These are phyloP conservation scores for Mycothermus thermophilus DNA, from an alignment of 495 filamentous ascomycete genomes.

Conservation along the genomic window DNA sequence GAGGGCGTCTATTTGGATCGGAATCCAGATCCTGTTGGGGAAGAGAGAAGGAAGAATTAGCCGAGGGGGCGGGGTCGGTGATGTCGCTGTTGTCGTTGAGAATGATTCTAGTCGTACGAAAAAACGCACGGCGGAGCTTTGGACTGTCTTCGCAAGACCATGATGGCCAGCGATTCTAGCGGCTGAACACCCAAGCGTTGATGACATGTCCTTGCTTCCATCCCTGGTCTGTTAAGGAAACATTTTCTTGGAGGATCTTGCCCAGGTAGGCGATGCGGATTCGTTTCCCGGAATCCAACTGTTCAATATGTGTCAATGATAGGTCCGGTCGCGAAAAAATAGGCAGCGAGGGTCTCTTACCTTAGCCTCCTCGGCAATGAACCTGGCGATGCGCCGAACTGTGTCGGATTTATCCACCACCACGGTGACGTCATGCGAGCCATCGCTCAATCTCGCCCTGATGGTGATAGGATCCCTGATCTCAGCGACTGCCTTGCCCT, in stretches of 20 bases:
- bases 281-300: conserved; percentile 39
- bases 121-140: too few relatives aligned
- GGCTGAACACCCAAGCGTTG: conserved; percentile 61
- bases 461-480: conserved; percentile 43
- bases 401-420: conserved; percentile 45
- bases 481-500: conserved; percentile 40
- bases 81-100: too few relatives aligned
- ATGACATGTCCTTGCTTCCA: conserved; percentile 66
- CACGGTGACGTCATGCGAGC: conserved; percentile 50
- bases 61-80: too few relatives aligned
- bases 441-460: conserved; percentile 56
- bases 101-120: too few relatives aligned
- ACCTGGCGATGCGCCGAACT: conserved; percentile 47
- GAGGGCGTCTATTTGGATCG: too few relatives aligned
- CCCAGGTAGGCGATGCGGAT: conserved; percentile 68
- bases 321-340: too few relatives aligned
- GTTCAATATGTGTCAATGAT: not conserved
- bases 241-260: conserved; percentile 55
- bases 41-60: too few relatives aligned
- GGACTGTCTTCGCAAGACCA: too few relatives aligned
- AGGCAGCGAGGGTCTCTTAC: conserved; percentile 38
- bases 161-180: conserved; percentile 19
- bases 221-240: conserved; percentile 49
- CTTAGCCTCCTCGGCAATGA: conserved; percentile 48
- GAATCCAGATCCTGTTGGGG: too few relatives aligned